Percentiles rank a stretch among this genome's conserved stretches.
phyloP scores from a whole-genome alignment of 768 basidiomycete species.

The Amanita brunnescens region DNA sequence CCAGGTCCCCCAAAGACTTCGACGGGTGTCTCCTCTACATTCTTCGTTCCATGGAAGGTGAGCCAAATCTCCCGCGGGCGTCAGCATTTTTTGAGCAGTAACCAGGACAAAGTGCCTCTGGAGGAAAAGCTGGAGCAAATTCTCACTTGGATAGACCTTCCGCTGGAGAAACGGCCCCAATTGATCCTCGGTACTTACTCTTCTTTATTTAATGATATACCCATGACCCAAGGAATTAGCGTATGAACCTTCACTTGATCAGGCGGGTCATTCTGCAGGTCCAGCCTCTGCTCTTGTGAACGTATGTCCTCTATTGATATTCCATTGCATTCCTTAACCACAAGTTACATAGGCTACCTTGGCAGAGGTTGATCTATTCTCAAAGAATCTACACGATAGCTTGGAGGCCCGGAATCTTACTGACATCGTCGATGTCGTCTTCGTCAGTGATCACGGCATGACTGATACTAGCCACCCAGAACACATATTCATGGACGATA shows the following conservation, averaged over 20 bases:
- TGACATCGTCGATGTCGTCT: conserved; percentile 79
- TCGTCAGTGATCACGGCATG: conserved; percentile 92
- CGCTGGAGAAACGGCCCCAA: conserved; percentile 61
- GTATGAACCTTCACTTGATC: conserved; percentile 81
- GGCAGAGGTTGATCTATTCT: conserved; percentile 61
- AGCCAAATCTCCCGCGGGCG: conserved; percentile 10
- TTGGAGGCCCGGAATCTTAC: conserved; percentile 67
- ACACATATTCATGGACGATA: conserved; percentile 73
- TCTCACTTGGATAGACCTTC: conserved; percentile 76
- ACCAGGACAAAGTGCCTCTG: conserved; percentile 53
- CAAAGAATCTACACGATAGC: conserved; percentile 54
- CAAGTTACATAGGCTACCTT: conserved; percentile 46
- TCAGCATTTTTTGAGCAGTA: conserved; percentile 3
- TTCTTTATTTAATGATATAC: conserved; percentile 4
- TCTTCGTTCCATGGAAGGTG: conserved; percentile 75
- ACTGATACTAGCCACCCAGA: conserved; percentile 76
- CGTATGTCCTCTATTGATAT: conserved; percentile 30
- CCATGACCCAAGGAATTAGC: conserved; percentile 27
- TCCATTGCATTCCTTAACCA: background rate
- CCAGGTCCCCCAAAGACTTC: conserved; percentile 72
- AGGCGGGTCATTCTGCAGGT: conserved; percentile 70
- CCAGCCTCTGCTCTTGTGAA: conserved; percentile 65
- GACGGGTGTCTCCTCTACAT: conserved; percentile 58
- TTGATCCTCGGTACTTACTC: conserved; percentile 54
- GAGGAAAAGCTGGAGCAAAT: conserved; percentile 70